Base-by-base conservation (phyloP, 768 basidiomycete species). In the Postia placenta region DNA sequence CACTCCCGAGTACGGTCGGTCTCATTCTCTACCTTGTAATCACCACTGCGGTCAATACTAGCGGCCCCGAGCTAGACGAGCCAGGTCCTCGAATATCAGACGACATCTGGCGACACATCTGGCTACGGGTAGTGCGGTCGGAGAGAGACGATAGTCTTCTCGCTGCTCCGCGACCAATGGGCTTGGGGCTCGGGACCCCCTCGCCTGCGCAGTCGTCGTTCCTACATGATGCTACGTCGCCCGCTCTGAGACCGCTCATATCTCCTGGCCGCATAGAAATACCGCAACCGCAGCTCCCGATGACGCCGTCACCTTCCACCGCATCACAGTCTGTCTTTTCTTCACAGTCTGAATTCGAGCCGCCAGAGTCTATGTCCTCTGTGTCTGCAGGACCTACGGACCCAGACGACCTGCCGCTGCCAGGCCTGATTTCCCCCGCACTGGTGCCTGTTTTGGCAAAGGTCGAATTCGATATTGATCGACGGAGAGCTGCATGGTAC, bases 401-500 rank as follows among this genome's bases (percentile, higher is more conserved):
- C 24, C 72, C 72, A 14, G 70, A 74, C 42, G 74, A 75, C 20
- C 68, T 87, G 49, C 74, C 82, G 46, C 74, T 89, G 9, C 83
- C 86, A 4, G 87, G 86, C 5, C 72, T 88, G 35, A 64, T 66
- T 48, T 80, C 82, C 5, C 65, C 78, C 41, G 78, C 83, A 22
- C 67, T 89, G 20, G 81, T 91, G 46, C 88, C 87, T 4, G 83
- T 96, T 48, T 76, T 98, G 24, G 94, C 92, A 42, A 94, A 94
- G 65, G 81, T 98, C 11, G 93, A 97, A 64, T 96, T 98, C 58
- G 92, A 96, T 63, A 85, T 98, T 57, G 94, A 96, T 65, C 73
- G 73, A 33, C 71, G 78, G 45, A 83, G 75, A 54, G 93, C 92
- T 2, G 69, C 70, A 2, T 96, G 93, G 93, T 93, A 84, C 54